Evolutionary conservation across 2,329 filamentous ascomycete genomes (phyloP), one percentile per base, ranked within the genome.

Genomic region (Alternaria alternata): DNA sequence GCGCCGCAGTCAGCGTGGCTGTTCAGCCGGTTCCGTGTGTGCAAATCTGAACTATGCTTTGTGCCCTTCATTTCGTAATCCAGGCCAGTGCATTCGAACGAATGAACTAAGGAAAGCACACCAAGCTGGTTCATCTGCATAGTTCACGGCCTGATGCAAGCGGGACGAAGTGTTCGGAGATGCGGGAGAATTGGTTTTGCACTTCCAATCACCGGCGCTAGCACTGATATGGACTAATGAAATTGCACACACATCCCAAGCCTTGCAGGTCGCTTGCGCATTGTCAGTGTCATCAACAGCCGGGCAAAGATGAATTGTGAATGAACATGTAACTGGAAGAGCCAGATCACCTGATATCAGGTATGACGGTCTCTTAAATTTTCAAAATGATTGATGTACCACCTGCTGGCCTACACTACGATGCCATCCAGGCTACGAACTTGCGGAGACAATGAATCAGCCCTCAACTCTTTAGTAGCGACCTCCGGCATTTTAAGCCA

Each of bases 391-490:
- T 16, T 42, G 30, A 36, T 22, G 20, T 22, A 49, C 34, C n/a
- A n/a, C 4, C 24, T n/a, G 20, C 46, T 49, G 46, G 22, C 32
- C 18, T 44, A 51, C 14, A 48, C 42, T 6, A 44, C 41, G 16
- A 61, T 28, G 7, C 54, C 49, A 44, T 53, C 32, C 14, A 36
- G 54, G 24, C 36, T 43, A 4, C 34, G 60, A 24, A 46, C 30
- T 20, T 49, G 46, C 22, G 56, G 44, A 34, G 63, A 63, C 8
- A 58, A 18, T 11, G 57, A 54, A 22, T 62, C 58, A 14, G 39
- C 49, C 38, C 55, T 44, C 18, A 64, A 14, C 20, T 58, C 56
- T 11, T 41, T 46, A 4, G 26, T 26, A 12, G 20, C 46, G 22
- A 54, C 28, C 3, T 56, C 48, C 2, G 58, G 30, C 7, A 28